Base-by-base conservation (phyloP, 768 basidiomycete species). In the Naganishia onofrii region DNA sequence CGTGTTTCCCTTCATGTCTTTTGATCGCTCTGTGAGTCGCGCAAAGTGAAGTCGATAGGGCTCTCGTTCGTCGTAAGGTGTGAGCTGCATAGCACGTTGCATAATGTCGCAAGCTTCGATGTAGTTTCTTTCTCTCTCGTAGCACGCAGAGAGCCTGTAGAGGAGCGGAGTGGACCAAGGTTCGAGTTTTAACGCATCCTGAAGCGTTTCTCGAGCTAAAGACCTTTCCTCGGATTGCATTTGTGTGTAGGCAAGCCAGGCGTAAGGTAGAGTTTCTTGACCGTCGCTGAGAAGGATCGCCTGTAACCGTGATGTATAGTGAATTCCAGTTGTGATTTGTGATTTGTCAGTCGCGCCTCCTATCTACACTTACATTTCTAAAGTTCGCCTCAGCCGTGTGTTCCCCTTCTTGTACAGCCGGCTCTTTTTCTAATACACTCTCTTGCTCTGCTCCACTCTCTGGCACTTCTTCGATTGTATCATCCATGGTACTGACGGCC, bases 111-210 rank as follows among this genome's bases (percentile, higher is more conserved):
- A 23, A 7, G 57, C 34, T 9, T 58, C n/a, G 57, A 58, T 26
- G 36, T 58, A 38, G n/a, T 58, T 36, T 23, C 19, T 34, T 15
- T 58, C 57, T n/a, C 34, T 23, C n/a, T 34, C 57, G 57, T 23
- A 58, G 21, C 57, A 38, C 3, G 31, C 1, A 2, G 34, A 32
- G 5, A 58, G 57, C 2, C 57, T 10, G 34, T 21, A 38, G 9
- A 58, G 34, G 7, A 38, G 2, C 17, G 57, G 3, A 7, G 8
- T 32, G 9, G 29, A 9, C 6, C 3, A 56, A 26, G 26, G 55
- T 8, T 32, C 32, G 19, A 38, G 15, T 2, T 58, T n/a, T 3
- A 36, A 10, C n/a, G 32, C 57, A 0, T 38, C 1, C 5, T 34
- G 34, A 23, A 36, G 31, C 42, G 34, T 5, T 38, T 58, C 34